Evolutionary conservation across 2,329 filamentous ascomycete species (phyloP).

Genomic region (Sporothrix dimorphospora): DNA sequence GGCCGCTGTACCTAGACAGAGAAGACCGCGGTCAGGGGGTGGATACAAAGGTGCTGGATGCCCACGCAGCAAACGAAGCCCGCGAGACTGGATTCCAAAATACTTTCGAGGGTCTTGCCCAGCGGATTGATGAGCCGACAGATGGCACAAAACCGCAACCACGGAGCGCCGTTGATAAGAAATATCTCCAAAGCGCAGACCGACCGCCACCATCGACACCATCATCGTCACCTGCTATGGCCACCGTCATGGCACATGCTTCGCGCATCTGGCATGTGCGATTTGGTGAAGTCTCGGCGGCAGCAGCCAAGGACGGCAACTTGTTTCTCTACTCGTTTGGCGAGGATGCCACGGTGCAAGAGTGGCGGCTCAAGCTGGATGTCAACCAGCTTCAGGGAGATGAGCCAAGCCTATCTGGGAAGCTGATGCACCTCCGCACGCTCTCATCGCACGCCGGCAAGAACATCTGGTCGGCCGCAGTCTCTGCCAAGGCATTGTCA

Average conservation of each 20-base stretch:
- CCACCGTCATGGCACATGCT: conserved; percentile 79
- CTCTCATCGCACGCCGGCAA: conserved; percentile 78
- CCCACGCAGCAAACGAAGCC: conserved; percentile 40
- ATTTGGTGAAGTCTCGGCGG: conserved; percentile 50
- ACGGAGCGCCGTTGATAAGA: background rate
- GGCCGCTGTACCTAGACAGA: conserved; percentile 51
- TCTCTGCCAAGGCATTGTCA: conserved; percentile 38
- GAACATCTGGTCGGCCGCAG: conserved; percentile 80
- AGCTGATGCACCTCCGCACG: conserved; percentile 57
- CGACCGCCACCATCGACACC: background rate
- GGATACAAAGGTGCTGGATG: conserved; percentile 27
- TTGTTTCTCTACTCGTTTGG: conserved; percentile 71
- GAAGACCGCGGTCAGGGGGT: too few relatives aligned
- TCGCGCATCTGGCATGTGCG: conserved; percentile 88
- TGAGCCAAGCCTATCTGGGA: conserved; percentile 31
- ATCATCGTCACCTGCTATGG: conserved; percentile 53
- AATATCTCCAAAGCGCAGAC: conserved; percentile 14
- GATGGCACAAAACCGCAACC: background rate
- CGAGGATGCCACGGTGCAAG: conserved; percentile 77
- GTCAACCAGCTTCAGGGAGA: background rate
- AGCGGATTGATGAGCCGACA: conserved; percentile 31
- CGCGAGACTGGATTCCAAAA: conserved; percentile 64
- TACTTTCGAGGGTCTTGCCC: conserved; percentile 33
- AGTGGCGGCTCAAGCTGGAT: conserved; percentile 64
- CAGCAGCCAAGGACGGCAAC: background rate